Evolutionary conservation across 2,329 filamentous ascomycete species (phyloP).

Genomic region (Dryadomyces sulphureus): DNA sequence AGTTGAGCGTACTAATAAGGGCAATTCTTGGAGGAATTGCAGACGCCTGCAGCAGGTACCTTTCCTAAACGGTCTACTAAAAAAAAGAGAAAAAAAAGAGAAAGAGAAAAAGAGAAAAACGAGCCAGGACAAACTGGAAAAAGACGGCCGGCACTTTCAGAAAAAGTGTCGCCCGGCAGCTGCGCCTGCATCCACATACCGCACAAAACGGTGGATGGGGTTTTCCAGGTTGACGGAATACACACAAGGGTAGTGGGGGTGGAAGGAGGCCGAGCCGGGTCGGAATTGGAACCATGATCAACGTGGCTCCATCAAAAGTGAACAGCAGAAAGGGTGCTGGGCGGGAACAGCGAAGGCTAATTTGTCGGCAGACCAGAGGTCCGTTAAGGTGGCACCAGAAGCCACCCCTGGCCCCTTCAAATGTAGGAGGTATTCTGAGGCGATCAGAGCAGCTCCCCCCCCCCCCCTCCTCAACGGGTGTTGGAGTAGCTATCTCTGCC

Average conservation of each 20-base stretch:
- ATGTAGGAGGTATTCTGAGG: slow-evolving; percentile 1
- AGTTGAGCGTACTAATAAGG: background rate
- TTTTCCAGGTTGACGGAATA: slow-evolving; percentile 1
- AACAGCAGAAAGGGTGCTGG: slow-evolving; percentile 7
- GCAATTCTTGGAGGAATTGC: background rate
- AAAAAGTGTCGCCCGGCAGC: background rate
- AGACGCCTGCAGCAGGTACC: background rate
- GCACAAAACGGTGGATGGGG: background rate
- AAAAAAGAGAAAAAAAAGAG: background rate
- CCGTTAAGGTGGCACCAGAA: slow-evolving; percentile 6
- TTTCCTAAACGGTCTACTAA: background rate
- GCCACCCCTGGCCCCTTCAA: slow-evolving; percentile 3
- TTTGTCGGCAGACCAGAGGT: slow-evolving; percentile 14
- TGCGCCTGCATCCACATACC: background rate
- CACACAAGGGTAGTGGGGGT: slow-evolving; percentile 5
- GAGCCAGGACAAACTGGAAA: too few relatives aligned
- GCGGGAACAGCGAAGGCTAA: slow-evolving; percentile 14
- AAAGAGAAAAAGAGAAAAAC: background rate
- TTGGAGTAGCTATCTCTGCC: slow-evolving; percentile 2
- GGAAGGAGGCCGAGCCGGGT: slow-evolving; percentile 10
- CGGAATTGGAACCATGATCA: slow-evolving; percentile 18
- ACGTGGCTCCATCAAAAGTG: slow-evolving; percentile 20
- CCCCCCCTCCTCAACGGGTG: background rate
- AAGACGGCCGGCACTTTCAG: too few relatives aligned
- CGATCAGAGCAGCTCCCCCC: slow-evolving; percentile 1